Evolutionary conservation across 208 protist genomes (phyloP).

Genomic region (Wallacemonas collosoma): DNA sequence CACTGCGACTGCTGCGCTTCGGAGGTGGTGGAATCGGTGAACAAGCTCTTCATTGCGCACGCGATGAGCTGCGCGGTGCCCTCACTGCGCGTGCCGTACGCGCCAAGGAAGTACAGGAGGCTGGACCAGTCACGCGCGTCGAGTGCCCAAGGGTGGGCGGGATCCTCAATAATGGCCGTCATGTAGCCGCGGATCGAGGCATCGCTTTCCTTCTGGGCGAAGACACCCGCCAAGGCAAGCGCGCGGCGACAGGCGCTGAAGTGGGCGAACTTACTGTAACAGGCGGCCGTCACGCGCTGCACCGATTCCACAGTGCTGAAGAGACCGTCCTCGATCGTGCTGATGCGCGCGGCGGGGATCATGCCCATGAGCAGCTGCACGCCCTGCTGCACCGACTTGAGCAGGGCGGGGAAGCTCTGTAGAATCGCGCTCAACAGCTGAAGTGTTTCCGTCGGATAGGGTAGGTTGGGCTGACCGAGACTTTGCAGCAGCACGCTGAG

Average conservation of each 20-base stretch:
- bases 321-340: conserved; percentile 59
- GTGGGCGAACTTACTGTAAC: conserved; percentile 73
- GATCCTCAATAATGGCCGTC: conserved; percentile 36
- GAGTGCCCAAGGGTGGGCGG: conserved; percentile 52
- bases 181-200: conserved; percentile 47
- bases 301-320: conserved; percentile 75
- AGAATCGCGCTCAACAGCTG: conserved; percentile 74
- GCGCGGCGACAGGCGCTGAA: conserved; percentile 80
- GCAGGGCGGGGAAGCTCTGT: conserved; percentile 78
- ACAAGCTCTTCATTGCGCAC: conserved; percentile 63
- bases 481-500: conserved; percentile 85
- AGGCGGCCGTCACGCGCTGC: conserved; percentile 70
- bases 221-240: conserved; percentile 72
- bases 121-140: conserved; percentile 73
- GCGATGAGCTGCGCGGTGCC: conserved; percentile 62
- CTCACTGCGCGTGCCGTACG: conserved; percentile 60
- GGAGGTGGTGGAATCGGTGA: conserved; percentile 39
- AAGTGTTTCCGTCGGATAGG: conserved; percentile 65
- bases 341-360: conserved; percentile 58
- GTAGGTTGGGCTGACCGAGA: conserved; percentile 64
- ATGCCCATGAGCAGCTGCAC: conserved; percentile 79
- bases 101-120: conserved; percentile 74
- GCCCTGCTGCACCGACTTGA: conserved; percentile 86
- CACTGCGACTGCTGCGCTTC: conserved; percentile 62
- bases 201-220: conserved; percentile 42